These are phyloP conservation scores for Fusarium humuli DNA, from an alignment of 2,329 filamentous ascomycete species.

Conservation along the genomic window DNA sequence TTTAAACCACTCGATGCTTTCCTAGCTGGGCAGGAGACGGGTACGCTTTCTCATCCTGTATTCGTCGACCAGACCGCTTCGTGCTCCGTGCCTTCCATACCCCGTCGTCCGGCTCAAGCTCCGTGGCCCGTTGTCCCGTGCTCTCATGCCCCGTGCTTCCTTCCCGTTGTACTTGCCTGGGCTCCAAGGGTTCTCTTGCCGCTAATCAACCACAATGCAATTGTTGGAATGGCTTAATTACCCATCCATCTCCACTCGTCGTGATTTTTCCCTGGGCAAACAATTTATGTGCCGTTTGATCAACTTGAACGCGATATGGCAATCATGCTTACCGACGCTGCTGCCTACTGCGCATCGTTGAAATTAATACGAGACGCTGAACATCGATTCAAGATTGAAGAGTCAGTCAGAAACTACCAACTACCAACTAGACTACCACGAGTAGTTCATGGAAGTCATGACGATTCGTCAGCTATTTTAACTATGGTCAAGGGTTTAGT, in stretches of 20 bases:
- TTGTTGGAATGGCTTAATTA: background rate
- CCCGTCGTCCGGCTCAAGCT: conserved; percentile 36
- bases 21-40: conserved; percentile 37
- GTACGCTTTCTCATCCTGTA: conserved; percentile 25
- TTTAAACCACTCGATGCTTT: conserved; percentile 27
- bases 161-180: conserved; percentile 27
- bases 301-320: background rate
- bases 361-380: conserved; percentile 7
- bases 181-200: conserved; percentile 1
- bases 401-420: conserved; percentile 28
- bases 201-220: conserved; percentile 27
- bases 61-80: conserved; percentile 10
- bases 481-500: conserved; percentile 38
- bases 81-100: conserved; percentile 34
- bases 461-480: conserved; percentile 41
- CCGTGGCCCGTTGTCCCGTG: conserved; percentile 33
- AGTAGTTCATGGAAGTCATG: conserved; percentile 34
- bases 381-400: conserved; percentile 24
- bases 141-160: conserved; percentile 33
- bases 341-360: background rate
- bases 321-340: background rate
- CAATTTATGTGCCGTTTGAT: background rate
- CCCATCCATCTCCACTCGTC: conserved; percentile 1
- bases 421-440: conserved; percentile 8
- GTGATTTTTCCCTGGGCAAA: background rate